Evolutionary conservation across 2,329 filamentous ascomycete genomes (phyloP), one percentile per base, ranked within the genome.

Genomic region (Periconia sp.): DNA sequence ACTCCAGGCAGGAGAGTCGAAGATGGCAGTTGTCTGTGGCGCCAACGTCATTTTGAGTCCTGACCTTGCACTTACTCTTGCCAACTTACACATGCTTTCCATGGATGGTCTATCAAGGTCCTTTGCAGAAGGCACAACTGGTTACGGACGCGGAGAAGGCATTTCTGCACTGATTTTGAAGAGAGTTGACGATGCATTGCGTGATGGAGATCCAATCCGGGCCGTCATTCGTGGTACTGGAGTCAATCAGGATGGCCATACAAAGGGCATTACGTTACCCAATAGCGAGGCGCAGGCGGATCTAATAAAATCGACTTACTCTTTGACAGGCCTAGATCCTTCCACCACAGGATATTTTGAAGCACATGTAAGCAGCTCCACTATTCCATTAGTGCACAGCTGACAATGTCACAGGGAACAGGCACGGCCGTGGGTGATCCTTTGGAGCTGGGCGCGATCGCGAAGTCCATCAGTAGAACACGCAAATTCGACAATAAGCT

Each of bases 71-170:
- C 40, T 34, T 12, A n/a, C 32, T 8, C 26, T 50, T 12, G 25
- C 49, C 12, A 44, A 38, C 24, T 21, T 33, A n/a, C 25, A 42
- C 25, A 22, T 39, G 12, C 17, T 39, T 6, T 30, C 25, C 18
- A 19, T 12, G 15, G 36, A 39, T 15, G 13, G 36, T 11, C 8
- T 16, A 10, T 39, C 13, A 8, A 16, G 11, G 10, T 15, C 16
- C 9, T 39, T 39, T 45, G 83, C 84, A 51, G 58, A 70, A 9
- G 71, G 73, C 1, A 84, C 81, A 13, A 79, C 81, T 43, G 85
- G 84, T 1, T 87, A 86, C 55, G 82, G 78, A 0, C 74, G 83
- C 18, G 84, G 83, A 1, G 84, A 87, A 54, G 84, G 83, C 0
- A 70, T 81, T 2, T 44, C 29, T 1, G 50, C 43, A 12, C 18